Percentiles rank a stretch among this genome's conserved stretches.
These are phyloP conservation scores for Rhodotorula babjevae DNA, from an alignment of 768 basidiomycete genomes.

Conservation along the genomic window DNA sequence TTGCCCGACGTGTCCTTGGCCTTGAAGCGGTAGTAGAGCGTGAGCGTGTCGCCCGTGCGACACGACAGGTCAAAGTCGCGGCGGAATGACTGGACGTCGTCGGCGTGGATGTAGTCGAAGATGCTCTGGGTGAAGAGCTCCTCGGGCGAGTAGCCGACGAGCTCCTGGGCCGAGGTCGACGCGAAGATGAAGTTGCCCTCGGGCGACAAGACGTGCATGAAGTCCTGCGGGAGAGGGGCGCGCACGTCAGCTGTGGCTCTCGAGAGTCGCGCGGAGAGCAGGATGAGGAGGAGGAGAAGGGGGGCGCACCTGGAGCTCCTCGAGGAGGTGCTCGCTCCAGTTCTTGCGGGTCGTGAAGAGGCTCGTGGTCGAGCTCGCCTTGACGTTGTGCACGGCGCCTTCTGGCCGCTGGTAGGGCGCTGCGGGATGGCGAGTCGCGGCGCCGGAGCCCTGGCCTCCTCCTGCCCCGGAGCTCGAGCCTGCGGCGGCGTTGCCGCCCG, in stretches of 20 bases:
- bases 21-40: slow-evolving; percentile 41
- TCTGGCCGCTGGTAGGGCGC: slow-evolving; percentile 24
- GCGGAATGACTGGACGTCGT: slow-evolving; percentile 81
- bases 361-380: slow-evolving; percentile 37
- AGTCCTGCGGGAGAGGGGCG: slow-evolving; percentile 53
- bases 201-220: slow-evolving; percentile 82
- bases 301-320: slow-evolving; percentile 38
- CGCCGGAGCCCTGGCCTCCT: background rate
- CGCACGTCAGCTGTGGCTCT: too few species aligned
- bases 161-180: slow-evolving; percentile 70
- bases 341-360: slow-evolving; percentile 42
- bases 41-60: slow-evolving; percentile 25
- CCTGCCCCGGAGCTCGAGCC: background rate
- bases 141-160: slow-evolving; percentile 78
- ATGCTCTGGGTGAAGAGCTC: slow-evolving; percentile 77
- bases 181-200: slow-evolving; percentile 88
- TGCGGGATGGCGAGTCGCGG: background rate
- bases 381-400: slow-evolving; percentile 27
- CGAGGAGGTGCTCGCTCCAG: slow-evolving; percentile 42
- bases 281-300: background rate
- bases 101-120: slow-evolving; percentile 76
- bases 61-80: slow-evolving; percentile 64
- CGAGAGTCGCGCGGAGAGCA: background rate
- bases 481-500: background rate
- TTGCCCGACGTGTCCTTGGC: slow-evolving; percentile 6